Percentiles rank a stretch among this genome's conserved stretches.
Conservation (phyloP, 768 basidiomycete species). For the Mycena epipterygia region DNA sequence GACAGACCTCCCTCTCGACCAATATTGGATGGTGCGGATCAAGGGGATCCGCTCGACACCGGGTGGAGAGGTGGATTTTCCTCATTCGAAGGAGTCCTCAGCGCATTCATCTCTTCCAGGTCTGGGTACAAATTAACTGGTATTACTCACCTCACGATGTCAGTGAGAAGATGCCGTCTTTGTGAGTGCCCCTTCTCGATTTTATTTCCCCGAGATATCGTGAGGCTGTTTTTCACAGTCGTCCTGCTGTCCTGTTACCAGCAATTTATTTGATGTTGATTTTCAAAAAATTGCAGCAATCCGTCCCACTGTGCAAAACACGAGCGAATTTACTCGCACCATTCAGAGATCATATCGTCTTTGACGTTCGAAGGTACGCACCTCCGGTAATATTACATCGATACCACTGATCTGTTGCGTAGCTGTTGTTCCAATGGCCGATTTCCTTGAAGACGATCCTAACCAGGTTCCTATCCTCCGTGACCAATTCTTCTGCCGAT, state of each 20-base stretch:
- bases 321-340: constrained; percentile 29
- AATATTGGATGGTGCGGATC: constrained; percentile 14
- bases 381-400: background rate
- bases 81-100: no score
- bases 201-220: no score
- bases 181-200: background rate
- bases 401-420: background rate
- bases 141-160: constrained; percentile 18
- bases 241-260: no score
- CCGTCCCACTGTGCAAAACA: background rate
- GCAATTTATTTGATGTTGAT: background rate
- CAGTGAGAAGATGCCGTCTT: constrained; percentile 1
- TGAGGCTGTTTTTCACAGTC: no score
- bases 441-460: constrained; percentile 24
- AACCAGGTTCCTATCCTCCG: constrained; percentile 12
- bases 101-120: constrained; percentile 3
- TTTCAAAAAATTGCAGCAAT: constrained; percentile 1
- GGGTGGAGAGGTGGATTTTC: background rate
- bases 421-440: constrained; percentile 5
- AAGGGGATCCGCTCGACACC: background rate
- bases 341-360: constrained; percentile 18
- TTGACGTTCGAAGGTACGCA: constrained; percentile 4
- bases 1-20: background rate
- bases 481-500: constrained; percentile 22
- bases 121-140: constrained; percentile 27